Conservation (phyloP, 768 basidiomycete species). For the Russula sp. region DNA sequence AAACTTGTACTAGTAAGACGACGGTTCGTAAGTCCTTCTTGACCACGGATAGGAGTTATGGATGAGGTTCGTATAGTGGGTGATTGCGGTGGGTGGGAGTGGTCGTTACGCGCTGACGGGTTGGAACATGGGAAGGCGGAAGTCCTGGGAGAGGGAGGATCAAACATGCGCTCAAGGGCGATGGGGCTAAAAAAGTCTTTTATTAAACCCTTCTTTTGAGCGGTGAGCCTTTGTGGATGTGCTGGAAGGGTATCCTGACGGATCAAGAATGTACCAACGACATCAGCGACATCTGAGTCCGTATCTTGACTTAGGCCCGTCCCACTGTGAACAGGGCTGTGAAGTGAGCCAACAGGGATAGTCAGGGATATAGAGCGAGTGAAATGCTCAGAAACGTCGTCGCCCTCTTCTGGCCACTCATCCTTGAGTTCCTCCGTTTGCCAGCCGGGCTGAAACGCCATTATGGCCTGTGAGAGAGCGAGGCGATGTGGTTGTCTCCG, state of each 20-base stretch:
- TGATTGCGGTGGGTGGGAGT: conserved; percentile 41
- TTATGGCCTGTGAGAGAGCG: neutral
- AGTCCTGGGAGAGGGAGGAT: conserved; percentile 77
- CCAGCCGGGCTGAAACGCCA: conserved; percentile 59
- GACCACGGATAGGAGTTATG: neutral
- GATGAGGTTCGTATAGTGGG: neutral
- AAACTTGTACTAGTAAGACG: conserved; percentile 48
- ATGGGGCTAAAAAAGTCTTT: conserved; percentile 89
- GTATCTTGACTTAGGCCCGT: conserved; percentile 26
- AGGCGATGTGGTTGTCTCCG: neutral
- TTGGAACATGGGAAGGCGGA: conserved; percentile 29
- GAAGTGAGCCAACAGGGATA: conserved; percentile 51
- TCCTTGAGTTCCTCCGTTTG: conserved; percentile 88
- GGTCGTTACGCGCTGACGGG: conserved; percentile 32
- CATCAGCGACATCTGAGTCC: conserved; percentile 36
- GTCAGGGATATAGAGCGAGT: conserved; percentile 38
- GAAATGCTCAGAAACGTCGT: conserved; percentile 40
- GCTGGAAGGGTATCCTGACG: conserved; percentile 62
- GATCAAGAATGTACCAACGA: conserved; percentile 71
- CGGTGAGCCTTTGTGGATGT: conserved; percentile 65
- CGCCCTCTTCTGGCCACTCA: conserved; percentile 78
- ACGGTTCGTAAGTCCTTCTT: conserved; percentile 49
- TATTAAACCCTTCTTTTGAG: conserved; percentile 55
- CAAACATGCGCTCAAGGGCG: conserved; percentile 88
- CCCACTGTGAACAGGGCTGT: conserved; percentile 36